phyloP scores from a whole-genome alignment of 345 rosid species.

The Populus alba region DNA sequence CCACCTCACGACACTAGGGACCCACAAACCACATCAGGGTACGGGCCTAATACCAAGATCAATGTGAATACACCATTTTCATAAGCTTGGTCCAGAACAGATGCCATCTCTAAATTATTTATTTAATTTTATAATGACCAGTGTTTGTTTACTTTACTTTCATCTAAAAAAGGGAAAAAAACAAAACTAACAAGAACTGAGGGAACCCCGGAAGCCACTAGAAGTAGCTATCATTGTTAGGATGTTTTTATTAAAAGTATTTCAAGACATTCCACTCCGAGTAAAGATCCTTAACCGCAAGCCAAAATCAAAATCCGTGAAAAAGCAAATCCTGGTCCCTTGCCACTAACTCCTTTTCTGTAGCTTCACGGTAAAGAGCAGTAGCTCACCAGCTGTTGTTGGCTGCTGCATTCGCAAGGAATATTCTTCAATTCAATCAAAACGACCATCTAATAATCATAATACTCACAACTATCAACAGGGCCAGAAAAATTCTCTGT shows the following conservation, averaged over 20 bases:
- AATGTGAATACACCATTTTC: too few relatives aligned
- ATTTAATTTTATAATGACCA: too few relatives aligned
- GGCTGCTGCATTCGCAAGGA: background rate
- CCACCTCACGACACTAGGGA: too few relatives aligned
- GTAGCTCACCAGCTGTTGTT: background rate
- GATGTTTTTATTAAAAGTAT: background rate
- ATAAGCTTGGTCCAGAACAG: too few relatives aligned
- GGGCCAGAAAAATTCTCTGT: background rate
- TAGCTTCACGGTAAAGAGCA: conserved; percentile 2
- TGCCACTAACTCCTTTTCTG: background rate
- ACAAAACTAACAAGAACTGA: too few relatives aligned
- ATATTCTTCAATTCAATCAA: background rate
- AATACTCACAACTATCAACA: too few relatives aligned
- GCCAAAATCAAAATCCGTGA: conserved; percentile 5
- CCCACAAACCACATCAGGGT: too few relatives aligned
- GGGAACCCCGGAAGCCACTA: too few relatives aligned
- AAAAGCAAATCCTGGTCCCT: background rate
- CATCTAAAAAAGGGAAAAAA: too few relatives aligned
- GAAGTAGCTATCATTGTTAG: background rate
- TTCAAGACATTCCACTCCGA: background rate
- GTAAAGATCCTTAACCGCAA: background rate
- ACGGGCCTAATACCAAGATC: too few relatives aligned
- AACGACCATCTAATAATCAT: background rate
- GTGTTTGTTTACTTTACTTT: too few relatives aligned
- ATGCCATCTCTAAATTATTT: too few relatives aligned